A percentile compares a stretch with the other conserved stretches of the same genome.
These are phyloP conservation scores for Clavispora phyllophila DNA, from an alignment of 805 yeast species.

Conservation along the genomic window DNA sequence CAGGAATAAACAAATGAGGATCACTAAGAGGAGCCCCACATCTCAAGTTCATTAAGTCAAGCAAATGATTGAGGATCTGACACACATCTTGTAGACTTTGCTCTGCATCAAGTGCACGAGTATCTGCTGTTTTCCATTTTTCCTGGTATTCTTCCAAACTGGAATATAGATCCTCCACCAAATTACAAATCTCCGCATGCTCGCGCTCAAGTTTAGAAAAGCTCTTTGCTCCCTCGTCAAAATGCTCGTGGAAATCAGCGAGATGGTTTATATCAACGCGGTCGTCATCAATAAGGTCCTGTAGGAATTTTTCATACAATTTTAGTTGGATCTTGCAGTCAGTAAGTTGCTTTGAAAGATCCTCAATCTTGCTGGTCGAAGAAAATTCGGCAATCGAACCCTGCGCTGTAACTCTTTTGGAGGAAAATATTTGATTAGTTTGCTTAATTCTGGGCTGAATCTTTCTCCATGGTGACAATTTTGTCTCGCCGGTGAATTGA, in stretches of 20 bases:
- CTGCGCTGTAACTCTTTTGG: slow-evolving; percentile 6
- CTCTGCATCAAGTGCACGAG: slow-evolving; percentile 4
- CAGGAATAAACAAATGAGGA: not conserved
- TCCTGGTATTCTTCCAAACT: slow-evolving; percentile 32
- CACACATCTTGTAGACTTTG: not conserved
- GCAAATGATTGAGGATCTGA: not conserved
- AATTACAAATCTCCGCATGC: slow-evolving; percentile 29
- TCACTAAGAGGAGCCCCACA: not conserved
- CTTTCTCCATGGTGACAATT: slow-evolving; percentile 9
- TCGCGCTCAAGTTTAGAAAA: slow-evolving; percentile 18
- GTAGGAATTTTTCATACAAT: slow-evolving; percentile 36
- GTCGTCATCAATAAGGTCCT: slow-evolving; percentile 24
- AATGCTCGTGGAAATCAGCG: slow-evolving; percentile 16
- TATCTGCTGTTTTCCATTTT: slow-evolving; percentile 22
- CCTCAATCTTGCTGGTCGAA: slow-evolving; percentile 9
- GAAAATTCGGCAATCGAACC: slow-evolving; percentile 1
- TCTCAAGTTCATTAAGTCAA: not conserved
- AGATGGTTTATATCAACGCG: slow-evolving; percentile 18
- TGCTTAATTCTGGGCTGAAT: slow-evolving; percentile 2
- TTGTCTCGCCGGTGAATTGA: slow-evolving; percentile 3
- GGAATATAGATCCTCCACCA: slow-evolving; percentile 35
- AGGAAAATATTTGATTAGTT: slow-evolving; percentile 1
- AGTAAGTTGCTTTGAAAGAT: slow-evolving; percentile 22
- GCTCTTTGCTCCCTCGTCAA: slow-evolving; percentile 12
- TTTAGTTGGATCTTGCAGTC: slow-evolving; percentile 35